Percentiles rank a stretch among this genome's conserved stretches.
Evolutionary conservation across 257 asterid species (phyloP).

Genomic region (Nemophila menziesii): DNA sequence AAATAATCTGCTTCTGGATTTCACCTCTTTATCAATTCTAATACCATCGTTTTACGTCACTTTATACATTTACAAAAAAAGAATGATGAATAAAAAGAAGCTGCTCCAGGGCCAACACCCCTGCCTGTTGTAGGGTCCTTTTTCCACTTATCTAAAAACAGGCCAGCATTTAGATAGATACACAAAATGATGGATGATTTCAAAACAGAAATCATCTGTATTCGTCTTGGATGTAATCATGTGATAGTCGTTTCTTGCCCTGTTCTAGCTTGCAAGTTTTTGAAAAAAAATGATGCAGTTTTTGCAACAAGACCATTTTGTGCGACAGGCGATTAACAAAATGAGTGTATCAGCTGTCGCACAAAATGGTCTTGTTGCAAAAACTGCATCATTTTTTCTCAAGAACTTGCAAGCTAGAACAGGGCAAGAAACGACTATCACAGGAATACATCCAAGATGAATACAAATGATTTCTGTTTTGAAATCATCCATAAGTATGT

Average conservation of each 20-base stretch:
- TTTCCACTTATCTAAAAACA: not conserved
- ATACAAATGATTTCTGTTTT: conserved; percentile 7
- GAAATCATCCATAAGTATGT: conserved; percentile 3
- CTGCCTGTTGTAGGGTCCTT: not conserved
- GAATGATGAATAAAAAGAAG: too few relatives aligned
- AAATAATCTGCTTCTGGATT: too few relatives aligned
- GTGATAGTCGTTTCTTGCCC: not conserved
- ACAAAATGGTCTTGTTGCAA: not conserved
- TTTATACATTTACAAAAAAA: too few relatives aligned
- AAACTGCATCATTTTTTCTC: not conserved
- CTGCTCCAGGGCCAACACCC: conserved; percentile 14
- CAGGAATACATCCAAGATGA: not conserved
- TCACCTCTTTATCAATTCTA: too few relatives aligned
- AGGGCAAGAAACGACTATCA: not conserved
- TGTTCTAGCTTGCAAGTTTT: not conserved
- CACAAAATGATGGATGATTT: conserved; percentile 6
- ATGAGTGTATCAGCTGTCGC: conserved; percentile 1
- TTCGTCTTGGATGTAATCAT: conserved; percentile 1
- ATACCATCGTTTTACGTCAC: too few relatives aligned
- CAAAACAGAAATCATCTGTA: conserved; percentile 5
- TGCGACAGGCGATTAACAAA: not conserved
- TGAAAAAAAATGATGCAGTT: not conserved
- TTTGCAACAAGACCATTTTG: not conserved
- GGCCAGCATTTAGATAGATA: not conserved
- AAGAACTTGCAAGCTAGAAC: not conserved